Conservation (phyloP, 169 alveolate genomes). For the Plasmodium coatneyi region DNA sequence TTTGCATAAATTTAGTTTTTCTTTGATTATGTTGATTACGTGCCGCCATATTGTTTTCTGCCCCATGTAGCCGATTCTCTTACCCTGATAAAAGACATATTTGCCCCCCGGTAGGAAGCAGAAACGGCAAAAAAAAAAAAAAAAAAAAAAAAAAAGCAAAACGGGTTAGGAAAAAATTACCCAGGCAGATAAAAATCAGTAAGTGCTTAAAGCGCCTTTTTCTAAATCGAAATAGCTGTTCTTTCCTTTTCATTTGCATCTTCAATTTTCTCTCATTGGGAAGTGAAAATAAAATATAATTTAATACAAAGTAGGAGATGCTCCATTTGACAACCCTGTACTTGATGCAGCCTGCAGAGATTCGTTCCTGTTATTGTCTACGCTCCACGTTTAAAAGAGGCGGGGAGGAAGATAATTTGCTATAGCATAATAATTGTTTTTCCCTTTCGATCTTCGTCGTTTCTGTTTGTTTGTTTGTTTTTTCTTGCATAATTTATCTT, state of each 20-base stretch:
- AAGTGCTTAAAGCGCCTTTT: not conserved
- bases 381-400: not conserved
- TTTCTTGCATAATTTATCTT: not conserved
- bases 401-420: not conserved
- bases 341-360: not conserved
- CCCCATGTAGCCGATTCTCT: not conserved
- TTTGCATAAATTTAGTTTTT: too few species aligned
- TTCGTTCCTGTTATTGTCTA: not conserved
- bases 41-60: not conserved
- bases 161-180: not conserved
- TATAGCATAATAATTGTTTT: not conserved
- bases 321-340: not conserved
- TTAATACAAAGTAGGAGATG: not conserved
- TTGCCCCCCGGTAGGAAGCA: not conserved
- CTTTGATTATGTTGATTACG: not conserved
- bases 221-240: not conserved
- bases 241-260: not conserved
- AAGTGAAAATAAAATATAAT: not conserved
- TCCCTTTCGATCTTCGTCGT: not conserved
- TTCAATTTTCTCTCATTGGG: not conserved
- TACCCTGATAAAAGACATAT: not conserved
- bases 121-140: not conserved
- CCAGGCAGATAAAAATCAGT: not conserved
- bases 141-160: not conserved
- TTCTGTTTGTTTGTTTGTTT: not conserved